Base-by-base conservation (phyloP, 371 early-diverging fungal genomes). In the Lichtheimia ramosa region DNA sequence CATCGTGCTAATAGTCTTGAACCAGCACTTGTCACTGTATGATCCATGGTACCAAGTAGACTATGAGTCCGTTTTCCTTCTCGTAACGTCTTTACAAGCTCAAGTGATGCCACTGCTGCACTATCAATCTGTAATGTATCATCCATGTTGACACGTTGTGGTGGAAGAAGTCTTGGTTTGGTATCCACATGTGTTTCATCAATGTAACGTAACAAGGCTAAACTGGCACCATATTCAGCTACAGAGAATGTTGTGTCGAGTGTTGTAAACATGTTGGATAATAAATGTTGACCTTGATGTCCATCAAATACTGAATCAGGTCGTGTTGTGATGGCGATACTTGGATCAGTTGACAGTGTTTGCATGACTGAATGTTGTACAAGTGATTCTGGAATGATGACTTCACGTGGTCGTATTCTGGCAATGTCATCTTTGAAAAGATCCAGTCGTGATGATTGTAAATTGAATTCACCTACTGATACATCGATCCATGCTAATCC, bases 401-500 rank as follows among this genome's bases (percentile, higher is more conserved):
- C 85, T 70, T 96, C 97, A 20, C 85, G 78, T 0, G 97, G 97
- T 21, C 87, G 81, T 43, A 96, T 92, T 24, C 94, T 86, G 3
- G 90, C 87, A 49, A 95, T 59, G 58, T 94, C 92, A 14, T 86
- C 80, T 5, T 73, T 70, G 13, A 96, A 74, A 0, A 70, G 62
- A 0, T 65, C 65, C 3, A 79, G 27, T 0, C 69, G 66, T 1
- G 89, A 81, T 13, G 75, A 67, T 60, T 89, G 80, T 34, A 91
- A 82, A 48, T 84, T 79, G 61, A 95, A 93, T 50, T 95, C 95
- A 24, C 98, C 98, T 1, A 95, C 93, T 0, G 92, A 88, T 42
- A 97, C 66, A 80, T 97, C 98, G 2, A 89, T 71, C 96, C 96
- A 97, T 2, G 96, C 89, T 43, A 97, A 70, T 3, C 94, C 93